Percentiles rank a stretch among this genome's conserved stretches.
Evolutionary conservation across 169 alveolate species (phyloP).

Genomic region (Plasmodium gonderi): DNA sequence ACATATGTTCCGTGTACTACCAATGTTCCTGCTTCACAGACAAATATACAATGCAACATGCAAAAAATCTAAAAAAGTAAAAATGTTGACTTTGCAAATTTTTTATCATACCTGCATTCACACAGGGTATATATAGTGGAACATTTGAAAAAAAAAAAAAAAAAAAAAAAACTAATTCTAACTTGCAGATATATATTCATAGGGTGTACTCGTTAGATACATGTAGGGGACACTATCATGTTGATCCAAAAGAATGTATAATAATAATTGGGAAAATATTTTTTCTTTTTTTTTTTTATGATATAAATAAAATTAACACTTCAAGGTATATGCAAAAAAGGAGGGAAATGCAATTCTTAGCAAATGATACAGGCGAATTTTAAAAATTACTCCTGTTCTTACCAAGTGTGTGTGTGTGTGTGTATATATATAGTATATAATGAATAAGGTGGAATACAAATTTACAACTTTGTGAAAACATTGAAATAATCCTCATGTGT

Average conservation of each 20-base stretch:
- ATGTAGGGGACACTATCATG: background rate
- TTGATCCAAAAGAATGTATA: background rate
- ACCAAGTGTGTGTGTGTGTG: background rate
- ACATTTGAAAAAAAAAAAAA: background rate
- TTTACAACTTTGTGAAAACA: background rate
- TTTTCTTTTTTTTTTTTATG: too few species aligned
- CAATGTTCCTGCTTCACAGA: background rate
- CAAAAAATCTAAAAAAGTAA: background rate
- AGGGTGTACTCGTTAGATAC: too few species aligned
- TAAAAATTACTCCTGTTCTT: background rate
- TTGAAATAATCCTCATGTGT: background rate
- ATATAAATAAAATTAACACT: too few species aligned
- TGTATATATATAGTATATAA: too few species aligned
- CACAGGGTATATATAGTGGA: background rate
- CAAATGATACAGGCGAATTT: background rate
- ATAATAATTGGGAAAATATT: background rate
- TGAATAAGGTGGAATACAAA: background rate
- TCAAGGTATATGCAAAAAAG: background rate
- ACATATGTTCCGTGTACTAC: too few species aligned
- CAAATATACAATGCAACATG: background rate
- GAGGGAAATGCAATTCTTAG: background rate
- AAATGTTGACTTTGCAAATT: background rate
- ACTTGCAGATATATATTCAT: background rate
- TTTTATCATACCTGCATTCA: background rate
- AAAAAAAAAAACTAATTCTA: background rate